phyloP scores from a whole-genome alignment of 805 yeast genomes.

The Metschnikowia hibisci region DNA sequence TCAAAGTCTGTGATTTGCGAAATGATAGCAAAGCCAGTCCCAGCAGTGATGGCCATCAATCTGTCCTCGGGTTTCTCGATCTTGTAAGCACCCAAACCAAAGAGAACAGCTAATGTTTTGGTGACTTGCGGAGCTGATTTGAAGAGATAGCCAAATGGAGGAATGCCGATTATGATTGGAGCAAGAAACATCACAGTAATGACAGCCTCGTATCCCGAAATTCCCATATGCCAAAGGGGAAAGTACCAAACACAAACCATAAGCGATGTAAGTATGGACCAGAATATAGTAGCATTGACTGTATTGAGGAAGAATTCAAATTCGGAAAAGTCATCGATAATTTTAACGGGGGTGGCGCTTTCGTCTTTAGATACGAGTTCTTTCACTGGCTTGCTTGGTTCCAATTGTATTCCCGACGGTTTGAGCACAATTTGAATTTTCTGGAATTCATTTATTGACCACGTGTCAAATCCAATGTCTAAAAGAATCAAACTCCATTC shows the following conservation, averaged over 20 bases:
- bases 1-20: slow-evolving; percentile 55
- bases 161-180: slow-evolving; percentile 51
- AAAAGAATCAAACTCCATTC: slow-evolving; percentile 88
- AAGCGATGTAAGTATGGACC: slow-evolving; percentile 80
- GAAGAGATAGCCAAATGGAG: slow-evolving; percentile 30
- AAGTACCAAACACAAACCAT: slow-evolving; percentile 92
- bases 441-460: slow-evolving; percentile 67
- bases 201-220: slow-evolving; percentile 87
- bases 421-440: slow-evolving; percentile 45
- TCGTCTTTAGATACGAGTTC: neutral
- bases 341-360: slow-evolving; percentile 2
- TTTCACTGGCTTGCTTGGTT: neutral
- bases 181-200: slow-evolving; percentile 50
- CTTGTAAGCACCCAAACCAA: slow-evolving; percentile 75
- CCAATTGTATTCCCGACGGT: slow-evolving; percentile 6
- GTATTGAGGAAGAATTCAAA: slow-evolving; percentile 42
- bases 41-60: slow-evolving; percentile 61
- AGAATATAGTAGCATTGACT: slow-evolving; percentile 71
- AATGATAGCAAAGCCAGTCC: slow-evolving; percentile 58
- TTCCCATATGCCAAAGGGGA: slow-evolving; percentile 97
- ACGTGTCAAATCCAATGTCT: slow-evolving; percentile 82
- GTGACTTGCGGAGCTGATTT: slow-evolving; percentile 49
- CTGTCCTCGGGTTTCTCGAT: slow-evolving; percentile 67
- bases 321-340: slow-evolving; percentile 29
- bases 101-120: slow-evolving; percentile 49